Base-by-base conservation (phyloP, 179 eudicot genomes). In the Silene vulgaris region DNA sequence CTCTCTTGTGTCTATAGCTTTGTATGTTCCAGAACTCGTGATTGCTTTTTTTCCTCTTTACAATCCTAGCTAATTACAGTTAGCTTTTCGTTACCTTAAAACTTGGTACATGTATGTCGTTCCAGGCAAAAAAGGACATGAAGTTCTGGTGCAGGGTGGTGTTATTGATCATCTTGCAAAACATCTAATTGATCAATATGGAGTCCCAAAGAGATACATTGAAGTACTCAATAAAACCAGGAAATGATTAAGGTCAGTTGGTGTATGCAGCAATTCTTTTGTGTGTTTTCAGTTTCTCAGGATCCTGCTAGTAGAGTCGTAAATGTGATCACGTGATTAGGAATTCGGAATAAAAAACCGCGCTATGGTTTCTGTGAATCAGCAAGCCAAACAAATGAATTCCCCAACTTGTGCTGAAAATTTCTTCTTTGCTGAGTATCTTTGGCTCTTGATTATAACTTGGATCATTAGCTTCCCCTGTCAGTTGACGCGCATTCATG, bases 121-220 rank as follows among this genome's bases (percentile, higher is more conserved):
- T 64, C 63, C 86, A 92, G 99, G 97, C 74, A 95, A 95, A 86
- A 95, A 95, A 78, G 99, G 97, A 72, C 90, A 83, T 65, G 97
- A 95, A 80, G 97, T 95, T 82, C 84, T 95, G 71, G 83, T 95
- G 80, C 99, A 95, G 81, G 97, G 99, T 19, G 99, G 97, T 37
- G 99, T 92, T 16, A 92, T 92, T 64, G 99, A 95, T 79, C 84
- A 89, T 84, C 99, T 95, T 77, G 99, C 90, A 69, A 95, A 81
- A 79, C 89, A 92, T 86, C 86, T 95, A 48, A 87, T 95, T 73
- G 97, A 90, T 73, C 97, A 93, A 7, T 95, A 90, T 82, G 97
- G 97, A 43, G 84, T 95, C 32, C 97, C 94, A 6, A 92, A 95
- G 85, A 88, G 86, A 86, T 92, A 87, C 84, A 95, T 95, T 74